Evolutionary conservation across 768 basidiomycete species (phyloP).

Genomic region (Russula lepida): DNA sequence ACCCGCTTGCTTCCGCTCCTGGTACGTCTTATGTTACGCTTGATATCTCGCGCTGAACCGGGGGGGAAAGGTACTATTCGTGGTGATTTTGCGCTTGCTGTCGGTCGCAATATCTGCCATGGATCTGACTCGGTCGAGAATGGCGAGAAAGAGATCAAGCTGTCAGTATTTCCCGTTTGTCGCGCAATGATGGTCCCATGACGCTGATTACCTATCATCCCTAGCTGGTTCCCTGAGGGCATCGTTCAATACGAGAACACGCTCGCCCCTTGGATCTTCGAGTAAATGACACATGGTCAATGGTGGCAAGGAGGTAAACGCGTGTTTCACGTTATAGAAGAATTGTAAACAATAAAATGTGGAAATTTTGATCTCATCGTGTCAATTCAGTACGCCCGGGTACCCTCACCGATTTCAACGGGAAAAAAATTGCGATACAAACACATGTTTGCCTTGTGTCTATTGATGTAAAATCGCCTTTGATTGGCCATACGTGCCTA

Average conservation of each 20-base stretch:
- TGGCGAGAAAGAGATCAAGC: conserved; percentile 88
- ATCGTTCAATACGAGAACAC: conserved; percentile 60
- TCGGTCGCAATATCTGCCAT: conserved; percentile 92
- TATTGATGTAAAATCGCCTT: background rate
- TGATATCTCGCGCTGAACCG: background rate
- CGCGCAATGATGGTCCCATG: background rate
- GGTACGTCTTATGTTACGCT: conserved; percentile 42
- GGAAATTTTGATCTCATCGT: background rate
- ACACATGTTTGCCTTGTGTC: background rate
- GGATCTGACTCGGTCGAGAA: conserved; percentile 84
- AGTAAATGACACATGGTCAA: conserved; percentile 37
- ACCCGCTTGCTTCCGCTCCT: conserved; percentile 83
- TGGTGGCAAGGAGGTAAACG: background rate
- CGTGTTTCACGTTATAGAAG: background rate
- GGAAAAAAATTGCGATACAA: background rate
- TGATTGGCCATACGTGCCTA: background rate
- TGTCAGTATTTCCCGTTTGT: conserved; percentile 43
- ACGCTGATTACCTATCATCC: conserved; percentile 14
- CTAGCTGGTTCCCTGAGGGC: conserved; percentile 90
- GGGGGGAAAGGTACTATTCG: conserved; percentile 86
- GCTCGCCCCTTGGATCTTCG: conserved; percentile 69
- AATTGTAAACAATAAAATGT: conserved; percentile 5
- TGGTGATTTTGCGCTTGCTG: conserved; percentile 89
- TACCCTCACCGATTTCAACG: background rate
- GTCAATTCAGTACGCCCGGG: background rate